Conservation (phyloP, 495 filamentous ascomycete species). For the Podospora australis region DNA sequence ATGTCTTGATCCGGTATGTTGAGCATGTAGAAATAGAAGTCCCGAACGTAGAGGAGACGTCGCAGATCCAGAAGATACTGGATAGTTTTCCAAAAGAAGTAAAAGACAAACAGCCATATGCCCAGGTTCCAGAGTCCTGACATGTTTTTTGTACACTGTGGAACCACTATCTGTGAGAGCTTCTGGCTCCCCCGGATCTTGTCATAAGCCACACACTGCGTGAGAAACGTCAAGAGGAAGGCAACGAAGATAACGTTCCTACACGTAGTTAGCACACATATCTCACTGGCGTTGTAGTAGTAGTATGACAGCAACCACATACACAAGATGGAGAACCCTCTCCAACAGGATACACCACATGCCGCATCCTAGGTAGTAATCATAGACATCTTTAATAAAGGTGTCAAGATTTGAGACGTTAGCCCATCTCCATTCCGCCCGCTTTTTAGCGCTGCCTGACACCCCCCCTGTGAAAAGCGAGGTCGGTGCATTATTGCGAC, state of each 20-base stretch:
- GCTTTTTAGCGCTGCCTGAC: constrained; percentile 63
- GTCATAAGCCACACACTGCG: constrained; percentile 79
- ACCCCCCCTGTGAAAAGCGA: constrained; percentile 29
- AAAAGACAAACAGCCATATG: constrained; percentile 82
- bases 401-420: constrained; percentile 89
- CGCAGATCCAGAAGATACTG: constrained; percentile 70
- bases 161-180: constrained; percentile 69
- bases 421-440: constrained; percentile 92
- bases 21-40: constrained; percentile 83
- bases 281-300: constrained; percentile 14
- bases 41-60: constrained; percentile 68
- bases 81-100: constrained; percentile 75
- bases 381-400: constrained; percentile 85
- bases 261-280: constrained; percentile 12
- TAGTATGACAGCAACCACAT: constrained; percentile 27
- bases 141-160: constrained; percentile 82
- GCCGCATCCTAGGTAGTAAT: constrained; percentile 78
- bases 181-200: constrained; percentile 67
- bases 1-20: constrained; percentile 87
- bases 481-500: constrained; percentile 17
- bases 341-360: constrained; percentile 83
- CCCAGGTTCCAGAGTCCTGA: constrained; percentile 69
- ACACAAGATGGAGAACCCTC: constrained; percentile 67
- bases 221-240: constrained; percentile 75
- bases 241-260: constrained; percentile 69